phyloP scores from a whole-genome alignment of 768 basidiomycete species.

The Lepiota brunneoincarnata region DNA sequence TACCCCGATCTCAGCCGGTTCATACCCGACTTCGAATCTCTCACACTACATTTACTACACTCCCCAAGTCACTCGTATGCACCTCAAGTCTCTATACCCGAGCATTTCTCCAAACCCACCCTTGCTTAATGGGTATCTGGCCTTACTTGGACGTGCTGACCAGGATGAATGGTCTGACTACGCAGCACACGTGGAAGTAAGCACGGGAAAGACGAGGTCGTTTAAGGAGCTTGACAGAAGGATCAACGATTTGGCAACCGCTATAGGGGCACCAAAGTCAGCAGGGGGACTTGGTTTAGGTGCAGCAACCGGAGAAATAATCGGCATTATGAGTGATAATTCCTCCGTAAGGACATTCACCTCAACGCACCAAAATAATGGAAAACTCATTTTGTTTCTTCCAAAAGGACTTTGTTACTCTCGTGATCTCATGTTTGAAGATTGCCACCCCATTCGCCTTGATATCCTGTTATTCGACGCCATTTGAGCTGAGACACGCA shows the following conservation, averaged over 20 bases:
- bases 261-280: slow-evolving; percentile 39
- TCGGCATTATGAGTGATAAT: slow-evolving; percentile 70
- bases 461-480: slow-evolving; percentile 33
- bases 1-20: neutral
- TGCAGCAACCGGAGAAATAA: slow-evolving; percentile 47
- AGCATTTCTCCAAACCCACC: slow-evolving; percentile 42
- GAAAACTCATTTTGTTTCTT: neutral
- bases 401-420: slow-evolving; percentile 30
- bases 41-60: neutral
- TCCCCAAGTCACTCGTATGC: slow-evolving; percentile 32
- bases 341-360: slow-evolving; percentile 44
- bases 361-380: neutral
- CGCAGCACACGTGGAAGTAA: slow-evolving; percentile 50
- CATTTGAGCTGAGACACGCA: slow-evolving; percentile 33
- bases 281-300: slow-evolving; percentile 56
- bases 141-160: slow-evolving; percentile 52
- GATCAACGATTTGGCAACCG: slow-evolving; percentile 56
- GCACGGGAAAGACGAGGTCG: slow-evolving; percentile 42
- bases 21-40: slow-evolving; percentile 2
- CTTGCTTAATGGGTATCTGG: slow-evolving; percentile 51
- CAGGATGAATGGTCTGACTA: slow-evolving; percentile 54
- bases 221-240: slow-evolving; percentile 47
- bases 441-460: slow-evolving; percentile 28
- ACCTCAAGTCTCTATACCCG: slow-evolving; percentile 55
- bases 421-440: slow-evolving; percentile 26